Conservation (phyloP, 139 green algal species). For the Zygnema cylindricum region DNA sequence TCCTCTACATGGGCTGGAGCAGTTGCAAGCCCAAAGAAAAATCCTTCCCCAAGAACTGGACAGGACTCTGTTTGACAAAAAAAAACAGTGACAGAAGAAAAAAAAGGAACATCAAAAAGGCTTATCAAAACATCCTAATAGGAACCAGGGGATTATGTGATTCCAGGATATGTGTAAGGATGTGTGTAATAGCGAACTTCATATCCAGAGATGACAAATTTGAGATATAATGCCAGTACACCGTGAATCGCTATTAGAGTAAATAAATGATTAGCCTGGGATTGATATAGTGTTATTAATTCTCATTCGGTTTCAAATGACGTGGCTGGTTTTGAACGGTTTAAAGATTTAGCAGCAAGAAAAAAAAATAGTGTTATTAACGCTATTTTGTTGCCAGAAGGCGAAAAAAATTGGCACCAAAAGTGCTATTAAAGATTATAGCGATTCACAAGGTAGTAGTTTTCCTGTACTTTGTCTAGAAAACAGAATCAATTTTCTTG, state of each 20-base stretch:
- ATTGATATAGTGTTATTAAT: not conserved
- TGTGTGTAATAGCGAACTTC: not conserved
- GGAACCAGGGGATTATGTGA: not conserved
- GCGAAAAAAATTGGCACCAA: too few species aligned
- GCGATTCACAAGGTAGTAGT: too few species aligned
- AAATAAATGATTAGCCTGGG: not conserved
- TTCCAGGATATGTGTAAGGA: not conserved
- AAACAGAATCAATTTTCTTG: too few species aligned
- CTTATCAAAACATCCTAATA: not conserved
- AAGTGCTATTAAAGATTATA: too few species aligned
- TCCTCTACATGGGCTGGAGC: constrained; percentile 62
- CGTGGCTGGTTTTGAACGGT: too few species aligned
- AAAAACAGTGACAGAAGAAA: not conserved
- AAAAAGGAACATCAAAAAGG: not conserved
- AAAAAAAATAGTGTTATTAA: too few species aligned
- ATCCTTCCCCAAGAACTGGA: constrained; percentile 68
- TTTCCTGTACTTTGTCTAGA: too few species aligned
- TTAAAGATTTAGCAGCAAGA: too few species aligned
- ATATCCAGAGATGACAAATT: not conserved
- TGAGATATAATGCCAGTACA: too few species aligned
- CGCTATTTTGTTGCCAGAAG: too few species aligned
- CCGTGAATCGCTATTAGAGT: too few species aligned
- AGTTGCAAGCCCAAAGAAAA: constrained; percentile 57
- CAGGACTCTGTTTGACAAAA: not conserved
- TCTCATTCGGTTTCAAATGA: too few species aligned